Base-by-base conservation (phyloP, 2,329 filamentous ascomycete species). In the Phaeosphaeriaceae sp. region DNA sequence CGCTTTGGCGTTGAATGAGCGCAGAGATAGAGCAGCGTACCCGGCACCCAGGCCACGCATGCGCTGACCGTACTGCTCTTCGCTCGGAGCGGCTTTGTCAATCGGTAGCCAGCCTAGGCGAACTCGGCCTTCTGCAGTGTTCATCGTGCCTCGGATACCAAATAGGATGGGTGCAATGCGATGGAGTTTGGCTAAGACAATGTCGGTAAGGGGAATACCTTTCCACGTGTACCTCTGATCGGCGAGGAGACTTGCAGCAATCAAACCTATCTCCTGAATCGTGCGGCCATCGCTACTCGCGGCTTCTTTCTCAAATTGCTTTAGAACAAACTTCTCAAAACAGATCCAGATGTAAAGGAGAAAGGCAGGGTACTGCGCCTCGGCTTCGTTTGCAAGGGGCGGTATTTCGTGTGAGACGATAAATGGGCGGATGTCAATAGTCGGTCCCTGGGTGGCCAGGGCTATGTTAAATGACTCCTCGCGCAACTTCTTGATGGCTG, bases 111-210 rank as follows among this genome's bases (percentile, higher is more conserved):
- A 71, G n/a, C 72, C 72, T 6, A 74, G 59, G 4, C 67, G 63
- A 20, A 54, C 45, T 20, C 63, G 63, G 23, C 71, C 71, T 44
- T 62, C 50, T 13, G 56, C 81, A 0, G 87, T 95, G 53, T 81
- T 86, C 69, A 96, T 90, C 54, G 79, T 85, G 18, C 90, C 92
- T 35, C 84, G 82, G 57, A 92, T 84, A 15, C 93, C 93, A 69
- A 95, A 97, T 0, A 99, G 78, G 1, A 92, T 87, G 0, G 94
- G 93, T 63, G 91, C 96, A 3, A 84, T 80, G 13, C 89, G 80
- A 51, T 92, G 86, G 64, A 90, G 89, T 72, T 97, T 97, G 46
- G 92, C 87, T 64, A 96, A 87, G 23, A 97, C 79, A 50, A 97
- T 89, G 67, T 95, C 90, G 43, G 91, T 87, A 49, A 96, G 79